These are phyloP conservation scores for Dactylellina drechsleri DNA, from an alignment of 2,329 filamentous ascomycete species.

Conservation along the genomic window DNA sequence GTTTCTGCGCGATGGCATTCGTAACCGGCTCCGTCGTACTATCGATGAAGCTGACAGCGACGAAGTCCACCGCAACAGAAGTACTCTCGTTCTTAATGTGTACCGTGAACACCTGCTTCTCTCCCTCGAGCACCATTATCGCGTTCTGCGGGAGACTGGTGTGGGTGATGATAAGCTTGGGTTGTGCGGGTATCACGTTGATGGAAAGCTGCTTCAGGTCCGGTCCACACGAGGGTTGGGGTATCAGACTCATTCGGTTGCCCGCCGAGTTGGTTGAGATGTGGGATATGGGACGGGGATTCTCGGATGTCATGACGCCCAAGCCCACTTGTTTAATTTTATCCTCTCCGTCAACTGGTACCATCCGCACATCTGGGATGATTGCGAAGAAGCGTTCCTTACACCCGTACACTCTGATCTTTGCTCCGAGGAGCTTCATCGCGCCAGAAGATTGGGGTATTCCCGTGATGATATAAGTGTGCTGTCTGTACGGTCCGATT, in stretches of 20 bases:
- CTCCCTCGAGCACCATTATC: conserved; percentile 92
- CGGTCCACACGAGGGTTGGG: conserved; percentile 59
- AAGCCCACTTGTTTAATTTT: conserved; percentile 83
- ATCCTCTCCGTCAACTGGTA: conserved; percentile 74
- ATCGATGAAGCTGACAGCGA: conserved; percentile 89
- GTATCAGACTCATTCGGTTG: conserved; percentile 35
- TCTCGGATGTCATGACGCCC: conserved; percentile 66
- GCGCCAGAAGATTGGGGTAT: conserved; percentile 74
- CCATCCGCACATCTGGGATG: conserved; percentile 69
- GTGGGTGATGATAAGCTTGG: conserved; percentile 77
- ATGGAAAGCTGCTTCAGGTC: conserved; percentile 68
- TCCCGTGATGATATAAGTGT: conserved; percentile 79
- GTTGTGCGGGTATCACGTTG: conserved; percentile 82
- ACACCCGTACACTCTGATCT: conserved; percentile 82
- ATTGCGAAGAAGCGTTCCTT: conserved; percentile 84
- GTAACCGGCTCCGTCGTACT: conserved; percentile 83
- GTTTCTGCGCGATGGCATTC: conserved; percentile 77
- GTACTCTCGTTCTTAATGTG: conserved; percentile 80
- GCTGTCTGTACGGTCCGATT: conserved; percentile 77
- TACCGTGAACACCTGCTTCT: conserved; percentile 79
- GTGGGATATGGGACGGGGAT: conserved; percentile 56
- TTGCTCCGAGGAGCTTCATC: conserved; percentile 79
- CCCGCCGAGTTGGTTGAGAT: conserved; percentile 56
- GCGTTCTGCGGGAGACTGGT: conserved; percentile 84
- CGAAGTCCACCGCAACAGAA: conserved; percentile 78